Percentiles rank a stretch among this genome's conserved stretches.
phyloP scores from a whole-genome alignment of 208 protist species.

The Angomonas deanei region DNA sequence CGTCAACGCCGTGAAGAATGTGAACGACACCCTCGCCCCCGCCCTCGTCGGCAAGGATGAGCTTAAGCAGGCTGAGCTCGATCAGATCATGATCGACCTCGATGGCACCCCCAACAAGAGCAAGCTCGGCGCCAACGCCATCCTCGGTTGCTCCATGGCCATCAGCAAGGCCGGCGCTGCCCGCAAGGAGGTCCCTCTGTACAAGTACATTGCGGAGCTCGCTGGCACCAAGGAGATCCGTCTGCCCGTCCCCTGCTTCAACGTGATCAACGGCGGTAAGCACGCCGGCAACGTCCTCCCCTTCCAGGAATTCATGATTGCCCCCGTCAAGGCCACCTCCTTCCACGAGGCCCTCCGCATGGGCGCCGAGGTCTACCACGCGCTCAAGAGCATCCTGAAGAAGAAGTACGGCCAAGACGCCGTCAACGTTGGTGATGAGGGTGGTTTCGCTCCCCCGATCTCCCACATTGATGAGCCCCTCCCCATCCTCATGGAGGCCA shows the following conservation, averaged over 20 bases:
- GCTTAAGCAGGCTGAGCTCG: constrained; percentile 87
- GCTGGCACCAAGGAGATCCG: constrained; percentile 80
- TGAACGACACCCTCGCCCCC: constrained; percentile 93
- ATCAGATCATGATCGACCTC: constrained; percentile 93
- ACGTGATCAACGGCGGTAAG: constrained; percentile 99
- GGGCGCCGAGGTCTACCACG: constrained; percentile 98
- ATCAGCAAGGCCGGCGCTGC: constrained; percentile 95
- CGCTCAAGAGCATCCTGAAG: constrained; percentile 96
- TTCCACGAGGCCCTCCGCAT: constrained; percentile 96
- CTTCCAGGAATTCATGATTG: constrained; percentile 99
- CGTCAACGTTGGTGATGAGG: constrained; percentile 98
- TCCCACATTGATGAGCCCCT: constrained; percentile 95
- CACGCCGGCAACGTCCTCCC: constrained; percentile 97
- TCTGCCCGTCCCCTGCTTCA: constrained; percentile 96
- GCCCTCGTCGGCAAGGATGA: constrained; percentile 92
- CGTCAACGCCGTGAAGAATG: constrained; percentile 94
- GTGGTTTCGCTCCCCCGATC: constrained; percentile 97
- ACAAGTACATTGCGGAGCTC: constrained; percentile 94
- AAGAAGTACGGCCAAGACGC: constrained; percentile 95
- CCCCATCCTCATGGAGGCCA: constrained; percentile 94
- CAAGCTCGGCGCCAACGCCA: constrained; percentile 98
- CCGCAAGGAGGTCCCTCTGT: constrained; percentile 89
- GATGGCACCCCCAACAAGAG: constrained; percentile 97
- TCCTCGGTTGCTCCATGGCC: constrained; percentile 98
- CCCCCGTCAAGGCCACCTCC: constrained; percentile 90